Evolutionary conservation across 495 filamentous ascomycete species (phyloP).

Genomic region (Letharia columbiana): DNA sequence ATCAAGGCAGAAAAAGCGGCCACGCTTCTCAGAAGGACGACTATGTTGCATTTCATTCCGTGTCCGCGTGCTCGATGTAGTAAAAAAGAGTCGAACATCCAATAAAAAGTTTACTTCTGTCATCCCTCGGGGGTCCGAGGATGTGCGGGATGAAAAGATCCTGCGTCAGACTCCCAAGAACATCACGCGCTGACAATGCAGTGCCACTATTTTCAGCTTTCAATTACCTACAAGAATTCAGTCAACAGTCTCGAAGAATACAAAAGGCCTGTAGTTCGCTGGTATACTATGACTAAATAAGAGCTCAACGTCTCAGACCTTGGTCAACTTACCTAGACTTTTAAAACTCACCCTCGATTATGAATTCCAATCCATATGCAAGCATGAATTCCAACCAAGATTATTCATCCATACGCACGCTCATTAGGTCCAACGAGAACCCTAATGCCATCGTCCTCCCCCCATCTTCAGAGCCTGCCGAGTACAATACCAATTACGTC

Average conservation of each 20-base stretch:
- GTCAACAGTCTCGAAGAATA: not conserved
- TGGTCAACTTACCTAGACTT: not conserved
- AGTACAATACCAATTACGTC: slow-evolving; percentile 29
- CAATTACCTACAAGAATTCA: too few relatives aligned
- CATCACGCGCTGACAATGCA: not conserved
- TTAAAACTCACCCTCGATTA: not conserved
- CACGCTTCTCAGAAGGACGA: not conserved
- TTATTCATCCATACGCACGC: not conserved
- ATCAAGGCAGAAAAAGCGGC: not conserved
- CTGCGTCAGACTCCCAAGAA: not conserved
- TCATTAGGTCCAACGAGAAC: not conserved
- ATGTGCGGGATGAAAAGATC: not conserved
- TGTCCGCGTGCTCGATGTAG: not conserved
- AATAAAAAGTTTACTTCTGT: not conserved
- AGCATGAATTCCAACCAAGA: not conserved
- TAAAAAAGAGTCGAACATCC: not conserved
- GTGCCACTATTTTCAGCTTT: not conserved
- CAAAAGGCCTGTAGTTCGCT: not conserved
- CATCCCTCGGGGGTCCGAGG: not conserved
- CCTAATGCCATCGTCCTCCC: slow-evolving; percentile 17
- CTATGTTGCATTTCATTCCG: not conserved
- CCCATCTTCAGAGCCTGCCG: slow-evolving; percentile 22
- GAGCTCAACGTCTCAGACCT: not conserved
- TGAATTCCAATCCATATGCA: not conserved
- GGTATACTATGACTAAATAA: not conserved